A percentile compares a stretch with the other conserved stretches of the same genome.
Conservation (phyloP, 2,329 filamentous ascomycete species). For the Claviceps quebecensis region DNA sequence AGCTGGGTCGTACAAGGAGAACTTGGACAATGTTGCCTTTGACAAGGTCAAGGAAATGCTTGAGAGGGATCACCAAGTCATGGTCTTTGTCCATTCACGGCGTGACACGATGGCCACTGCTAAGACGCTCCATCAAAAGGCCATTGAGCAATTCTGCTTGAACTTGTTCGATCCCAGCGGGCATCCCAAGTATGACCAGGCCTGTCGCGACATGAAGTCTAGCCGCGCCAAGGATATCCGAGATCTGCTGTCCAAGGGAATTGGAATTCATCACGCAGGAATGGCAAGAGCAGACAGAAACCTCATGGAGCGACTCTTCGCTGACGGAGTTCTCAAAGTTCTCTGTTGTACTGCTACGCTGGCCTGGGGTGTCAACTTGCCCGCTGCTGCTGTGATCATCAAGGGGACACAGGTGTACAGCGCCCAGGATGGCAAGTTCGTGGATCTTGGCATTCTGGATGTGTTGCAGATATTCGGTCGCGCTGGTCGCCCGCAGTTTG, state of each 20-base stretch:
- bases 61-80: conserved; percentile 81
- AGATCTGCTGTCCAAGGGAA: conserved; percentile 77
- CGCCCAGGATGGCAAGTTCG: conserved; percentile 88
- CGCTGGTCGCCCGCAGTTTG: conserved; percentile 93
- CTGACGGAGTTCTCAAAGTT: conserved; percentile 84
- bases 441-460: conserved; percentile 90
- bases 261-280: conserved; percentile 92
- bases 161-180: conserved; percentile 72
- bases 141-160: conserved; percentile 61
- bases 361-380: conserved; percentile 97
- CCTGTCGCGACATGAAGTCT: conserved; percentile 70
- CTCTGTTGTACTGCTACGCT: conserved; percentile 96
- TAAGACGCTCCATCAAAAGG: conserved; percentile 73
- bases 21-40: conserved; percentile 74
- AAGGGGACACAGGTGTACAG: conserved; percentile 97
- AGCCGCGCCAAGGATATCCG: conserved; percentile 77
- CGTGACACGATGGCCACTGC: conserved; percentile 88
- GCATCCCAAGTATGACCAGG: conserved; percentile 68
- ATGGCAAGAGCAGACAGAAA: conserved; percentile 93
- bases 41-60: conserved; percentile 95
- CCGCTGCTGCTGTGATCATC: conserved; percentile 91
- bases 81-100: conserved; percentile 97
- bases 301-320: conserved; percentile 85
- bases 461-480: conserved; percentile 97
- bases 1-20: conserved; percentile 68